A percentile compares a stretch with the other conserved stretches of the same genome.
Evolutionary conservation across 129 eudicot genomes (phyloP).

Genomic region (Dittrichia graveolens): DNA sequence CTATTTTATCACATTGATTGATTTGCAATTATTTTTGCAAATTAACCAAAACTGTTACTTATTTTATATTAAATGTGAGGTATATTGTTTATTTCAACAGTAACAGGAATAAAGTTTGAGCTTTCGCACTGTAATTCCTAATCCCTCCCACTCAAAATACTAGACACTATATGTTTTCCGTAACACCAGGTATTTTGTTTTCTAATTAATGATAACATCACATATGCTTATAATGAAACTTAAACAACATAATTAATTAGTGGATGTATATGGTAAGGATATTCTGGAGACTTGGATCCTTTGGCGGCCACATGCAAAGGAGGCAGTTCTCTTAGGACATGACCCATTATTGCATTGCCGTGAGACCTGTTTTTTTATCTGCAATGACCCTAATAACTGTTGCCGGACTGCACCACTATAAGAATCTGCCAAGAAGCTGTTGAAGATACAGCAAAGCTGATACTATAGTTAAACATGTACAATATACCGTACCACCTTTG

Average conservation of each 20-base stretch:
- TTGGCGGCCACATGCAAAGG: too few species aligned
- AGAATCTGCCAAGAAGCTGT: background rate
- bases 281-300: background rate
- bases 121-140: background rate
- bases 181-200: background rate
- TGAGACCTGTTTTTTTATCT: too few species aligned
- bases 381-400: background rate
- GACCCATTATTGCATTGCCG: too few species aligned
- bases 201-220: too few species aligned
- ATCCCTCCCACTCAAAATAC: background rate
- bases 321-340: too few species aligned
- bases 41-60: background rate
- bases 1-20: background rate
- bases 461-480: background rate
- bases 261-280: constrained; percentile 4
- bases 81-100: background rate
- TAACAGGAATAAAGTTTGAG: background rate
- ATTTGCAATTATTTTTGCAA: background rate
- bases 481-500: too few species aligned
- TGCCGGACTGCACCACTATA: background rate
- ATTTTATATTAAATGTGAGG: background rate
- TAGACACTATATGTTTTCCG: background rate
- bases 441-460: background rate
- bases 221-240: too few species aligned
- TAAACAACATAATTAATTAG: background rate